Conservation (phyloP, 257 asterid species). For the Gentiana straminea region DNA sequence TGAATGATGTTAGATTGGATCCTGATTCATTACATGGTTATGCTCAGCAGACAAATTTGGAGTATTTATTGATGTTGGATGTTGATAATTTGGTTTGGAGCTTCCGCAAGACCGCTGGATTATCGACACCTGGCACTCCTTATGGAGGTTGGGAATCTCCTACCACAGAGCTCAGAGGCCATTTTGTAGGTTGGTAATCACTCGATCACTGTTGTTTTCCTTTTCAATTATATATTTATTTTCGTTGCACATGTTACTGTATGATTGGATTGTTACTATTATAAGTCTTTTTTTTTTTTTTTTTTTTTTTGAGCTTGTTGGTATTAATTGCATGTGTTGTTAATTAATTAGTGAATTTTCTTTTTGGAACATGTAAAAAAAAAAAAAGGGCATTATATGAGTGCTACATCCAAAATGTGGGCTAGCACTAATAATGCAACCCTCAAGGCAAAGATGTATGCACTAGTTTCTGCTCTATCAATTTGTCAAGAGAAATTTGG, state of each 20-base stretch:
- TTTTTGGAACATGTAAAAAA: slow-evolving; percentile 1
- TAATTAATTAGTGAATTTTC: not conserved
- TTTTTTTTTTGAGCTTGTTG: not conserved
- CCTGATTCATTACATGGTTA: slow-evolving; percentile 57
- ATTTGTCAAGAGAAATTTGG: slow-evolving; percentile 60
- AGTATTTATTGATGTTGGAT: slow-evolving; percentile 71
- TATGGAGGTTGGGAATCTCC: slow-evolving; percentile 93
- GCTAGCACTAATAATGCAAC: slow-evolving; percentile 71
- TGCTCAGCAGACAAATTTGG: slow-evolving; percentile 84
- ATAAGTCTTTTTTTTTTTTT: not conserved
- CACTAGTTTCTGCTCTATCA: slow-evolving; percentile 44
- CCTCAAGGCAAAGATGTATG: slow-evolving; percentile 44
- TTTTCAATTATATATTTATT: too few relatives aligned
- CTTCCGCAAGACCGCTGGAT: slow-evolving; percentile 68
- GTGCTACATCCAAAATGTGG: slow-evolving; percentile 88
- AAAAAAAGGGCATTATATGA: slow-evolving; percentile 68
- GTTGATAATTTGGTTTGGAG: slow-evolving; percentile 79
- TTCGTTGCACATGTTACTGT: not conserved
- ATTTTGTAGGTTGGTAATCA: slow-evolving; percentile 67
- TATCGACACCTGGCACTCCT: slow-evolving; percentile 51
- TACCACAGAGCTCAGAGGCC: slow-evolving; percentile 70
- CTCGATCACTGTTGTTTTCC: not conserved
- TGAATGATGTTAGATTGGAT: slow-evolving; percentile 63
- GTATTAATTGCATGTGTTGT: not conserved
- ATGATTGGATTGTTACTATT: not conserved